Evolutionary conservation across 108 stramenopile species (phyloP), one percentile per base, ranked within the genome.

Genomic region (Cyclotella distinguenda): DNA sequence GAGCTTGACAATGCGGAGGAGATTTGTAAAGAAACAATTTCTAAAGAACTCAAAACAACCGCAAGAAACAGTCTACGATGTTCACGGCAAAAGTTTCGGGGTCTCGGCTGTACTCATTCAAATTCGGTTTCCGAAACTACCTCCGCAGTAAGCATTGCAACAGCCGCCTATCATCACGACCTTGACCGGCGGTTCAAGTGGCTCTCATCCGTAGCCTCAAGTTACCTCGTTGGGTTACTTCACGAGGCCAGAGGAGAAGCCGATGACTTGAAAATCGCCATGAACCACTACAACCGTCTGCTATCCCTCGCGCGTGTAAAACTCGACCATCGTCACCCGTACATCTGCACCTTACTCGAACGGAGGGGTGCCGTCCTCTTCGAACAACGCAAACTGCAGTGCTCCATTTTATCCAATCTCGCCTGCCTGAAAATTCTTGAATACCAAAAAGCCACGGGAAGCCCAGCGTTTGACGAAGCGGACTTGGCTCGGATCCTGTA

Each of bases 381-480:
- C 31, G 64, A 70, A 44, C 69, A 77, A 32, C 46, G 70, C 11
- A 71, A 71, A 26, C 45, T 77, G n/a, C 76, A 77, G 21, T 72
- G 70, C 13, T 71, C 76, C 23, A 71, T 77, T 70, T 70, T 77
- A 1, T 77, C 76, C 27, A 72, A 77, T 39, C 70, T 71, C 23
- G 76, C 76, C 4, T 71, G 70, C 53, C 76, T 77, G 22, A 70
- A 77, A 27, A 68, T 77, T 19, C 21, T 77, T 36, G 76, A 77
- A 60, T 57, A 72, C 49, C 76, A 77, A 51, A 60, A 75, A 49
- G 15, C 53, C 18, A 71, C 54, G 43, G 52, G 69, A 42, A 67
- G 47, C 46, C 62, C 44, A 7, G 51, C 65, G 0, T 75, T 67
- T 30, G 53, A 69, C 44, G 47, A 50, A 33, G 66, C 62, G 4